A percentile compares a stretch with the other conserved stretches of the same genome.
phyloP scores from a whole-genome alignment of 306 rosid species.

The barrel medic (Medicago truncatula) region DNA sequence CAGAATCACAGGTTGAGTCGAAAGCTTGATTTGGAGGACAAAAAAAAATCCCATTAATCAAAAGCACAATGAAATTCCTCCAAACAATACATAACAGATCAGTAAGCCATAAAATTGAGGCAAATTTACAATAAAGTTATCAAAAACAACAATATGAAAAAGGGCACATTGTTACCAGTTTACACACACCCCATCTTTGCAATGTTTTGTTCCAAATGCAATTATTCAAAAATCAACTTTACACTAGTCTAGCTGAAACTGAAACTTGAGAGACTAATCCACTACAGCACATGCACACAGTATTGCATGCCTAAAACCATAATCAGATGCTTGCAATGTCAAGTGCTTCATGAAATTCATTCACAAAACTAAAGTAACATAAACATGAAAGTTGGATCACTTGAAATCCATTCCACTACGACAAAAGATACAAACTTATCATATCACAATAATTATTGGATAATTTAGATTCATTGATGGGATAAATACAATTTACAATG shows the following conservation, averaged over 20 bases:
- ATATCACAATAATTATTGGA: slow-evolving; percentile 6
- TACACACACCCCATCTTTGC: not conserved
- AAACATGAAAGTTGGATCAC: slow-evolving; percentile 31
- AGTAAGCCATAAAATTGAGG: slow-evolving; percentile 11
- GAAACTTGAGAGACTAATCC: not conserved
- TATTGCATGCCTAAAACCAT: slow-evolving; percentile 8
- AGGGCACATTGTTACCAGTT: not conserved
- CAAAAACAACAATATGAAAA: not conserved
- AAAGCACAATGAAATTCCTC: not conserved
- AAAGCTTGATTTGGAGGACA: not conserved
- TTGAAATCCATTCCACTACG: slow-evolving; percentile 25
- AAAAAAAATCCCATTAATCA: not conserved
- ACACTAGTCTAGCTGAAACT: slow-evolving; percentile 18
- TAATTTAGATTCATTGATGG: slow-evolving; percentile 21
- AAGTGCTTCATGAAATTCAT: slow-evolving; percentile 31
- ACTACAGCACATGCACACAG: not conserved
- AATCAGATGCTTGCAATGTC: slow-evolving; percentile 13
- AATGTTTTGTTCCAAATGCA: not conserved
- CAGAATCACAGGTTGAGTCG: not conserved
- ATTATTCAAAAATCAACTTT: not conserved
- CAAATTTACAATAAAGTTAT: not conserved
- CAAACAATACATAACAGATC: not conserved
- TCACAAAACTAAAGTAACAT: slow-evolving; percentile 6
- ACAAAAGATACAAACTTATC: not conserved
- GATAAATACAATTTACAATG: slow-evolving; percentile 37